These are phyloP conservation scores for Monilinia laxa DNA, from an alignment of 2,329 filamentous ascomycete species.

Conservation along the genomic window DNA sequence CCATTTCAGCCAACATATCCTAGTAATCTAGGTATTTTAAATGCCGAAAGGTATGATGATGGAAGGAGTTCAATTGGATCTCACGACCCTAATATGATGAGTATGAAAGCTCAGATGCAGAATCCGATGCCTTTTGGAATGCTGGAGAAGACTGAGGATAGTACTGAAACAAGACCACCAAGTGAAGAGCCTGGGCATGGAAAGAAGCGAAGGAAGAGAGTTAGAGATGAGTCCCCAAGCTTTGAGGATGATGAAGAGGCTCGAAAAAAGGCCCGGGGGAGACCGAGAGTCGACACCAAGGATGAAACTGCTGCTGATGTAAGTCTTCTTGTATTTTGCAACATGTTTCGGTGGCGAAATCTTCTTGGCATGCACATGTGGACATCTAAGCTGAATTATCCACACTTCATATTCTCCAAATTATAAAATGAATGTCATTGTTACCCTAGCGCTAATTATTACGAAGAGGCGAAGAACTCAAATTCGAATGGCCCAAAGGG, in stretches of 20 bases:
- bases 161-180: slow-evolving; percentile 26
- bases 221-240: slow-evolving; percentile 37
- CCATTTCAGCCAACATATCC: slow-evolving; percentile 26
- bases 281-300: slow-evolving; percentile 72
- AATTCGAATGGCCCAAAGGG: slow-evolving; percentile 81
- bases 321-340: slow-evolving; percentile 44
- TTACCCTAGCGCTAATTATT: slow-evolving; percentile 25
- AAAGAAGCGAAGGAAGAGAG: slow-evolving; percentile 42
- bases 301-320: slow-evolving; percentile 79
- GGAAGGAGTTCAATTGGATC: slow-evolving; percentile 34
- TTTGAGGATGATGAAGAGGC: slow-evolving; percentile 47
- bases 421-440: background rate
- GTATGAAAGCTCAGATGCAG: slow-evolving; percentile 22
- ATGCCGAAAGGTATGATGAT: slow-evolving; percentile 49
- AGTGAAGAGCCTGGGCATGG: slow-evolving; percentile 32
- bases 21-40: slow-evolving; percentile 44
- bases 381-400: background rate
- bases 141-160: slow-evolving; percentile 25
- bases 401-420: background rate
- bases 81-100: slow-evolving; percentile 25
- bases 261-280: slow-evolving; percentile 65
- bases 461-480: slow-evolving; percentile 75
- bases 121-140: slow-evolving; percentile 35
- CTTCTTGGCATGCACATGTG: background rate
- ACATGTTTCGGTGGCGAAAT: background rate